phyloP scores from a whole-genome alignment of 2,329 filamentous ascomycete species.

The Apiospora pterosperma region DNA sequence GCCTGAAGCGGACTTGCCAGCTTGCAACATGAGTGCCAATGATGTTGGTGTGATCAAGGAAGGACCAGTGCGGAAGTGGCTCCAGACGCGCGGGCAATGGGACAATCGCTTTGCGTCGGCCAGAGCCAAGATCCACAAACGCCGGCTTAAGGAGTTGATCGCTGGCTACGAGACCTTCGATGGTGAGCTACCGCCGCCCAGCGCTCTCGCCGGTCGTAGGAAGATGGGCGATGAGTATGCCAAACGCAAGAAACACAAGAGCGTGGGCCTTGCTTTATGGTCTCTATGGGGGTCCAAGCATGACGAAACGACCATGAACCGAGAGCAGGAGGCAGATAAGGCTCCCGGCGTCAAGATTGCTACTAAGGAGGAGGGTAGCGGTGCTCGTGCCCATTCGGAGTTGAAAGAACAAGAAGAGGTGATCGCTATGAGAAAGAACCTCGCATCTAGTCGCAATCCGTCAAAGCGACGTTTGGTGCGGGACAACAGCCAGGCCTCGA shows the following conservation, averaged over 20 bases:
- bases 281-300: slow-evolving; percentile 85
- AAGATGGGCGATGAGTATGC: slow-evolving; percentile 42
- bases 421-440: slow-evolving; percentile 14
- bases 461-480: slow-evolving; percentile 45
- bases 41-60: slow-evolving; percentile 78
- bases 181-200: slow-evolving; percentile 78
- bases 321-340: slow-evolving; percentile 50
- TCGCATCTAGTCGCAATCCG: slow-evolving; percentile 29
- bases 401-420: slow-evolving; percentile 34
- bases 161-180: slow-evolving; percentile 68
- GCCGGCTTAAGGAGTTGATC: slow-evolving; percentile 68
- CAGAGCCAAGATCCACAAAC: slow-evolving; percentile 69
- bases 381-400: slow-evolving; percentile 39
- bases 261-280: slow-evolving; percentile 56
- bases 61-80: slow-evolving; percentile 78
- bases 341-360: slow-evolving; percentile 30
- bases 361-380: slow-evolving; percentile 41
- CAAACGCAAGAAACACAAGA: slow-evolving; percentile 48
- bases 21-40: slow-evolving; percentile 56
- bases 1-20: slow-evolving; percentile 60
- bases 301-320: slow-evolving; percentile 69
- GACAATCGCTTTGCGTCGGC: slow-evolving; percentile 68
- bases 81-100: slow-evolving; percentile 69
- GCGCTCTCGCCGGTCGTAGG: slow-evolving; percentile 72
- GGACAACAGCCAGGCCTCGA: slow-evolving; percentile 44